These are phyloP conservation scores for Hypoxylon crocopeplum DNA, from an alignment of 495 filamentous ascomycete species.

Conservation along the genomic window DNA sequence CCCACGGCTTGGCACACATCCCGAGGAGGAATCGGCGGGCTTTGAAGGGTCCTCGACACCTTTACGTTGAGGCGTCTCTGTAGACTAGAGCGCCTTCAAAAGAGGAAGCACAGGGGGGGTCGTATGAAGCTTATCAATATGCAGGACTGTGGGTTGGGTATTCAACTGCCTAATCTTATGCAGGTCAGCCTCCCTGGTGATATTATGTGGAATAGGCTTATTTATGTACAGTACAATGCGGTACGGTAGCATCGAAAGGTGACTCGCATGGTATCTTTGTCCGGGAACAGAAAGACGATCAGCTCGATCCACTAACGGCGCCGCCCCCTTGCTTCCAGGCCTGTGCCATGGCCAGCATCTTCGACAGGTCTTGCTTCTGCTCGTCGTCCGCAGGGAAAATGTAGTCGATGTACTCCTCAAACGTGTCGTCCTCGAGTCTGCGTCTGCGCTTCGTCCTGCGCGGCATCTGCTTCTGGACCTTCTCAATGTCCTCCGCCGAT, in stretches of 20 bases:
- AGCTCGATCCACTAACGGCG: slow-evolving; percentile 23
- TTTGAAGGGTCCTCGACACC: no score
- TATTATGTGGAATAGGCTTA: no score
- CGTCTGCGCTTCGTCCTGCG: slow-evolving; percentile 91
- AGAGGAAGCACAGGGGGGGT: no score
- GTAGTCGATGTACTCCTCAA: slow-evolving; percentile 98
- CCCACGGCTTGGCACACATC: slow-evolving; percentile 12
- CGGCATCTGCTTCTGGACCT: slow-evolving; percentile 92
- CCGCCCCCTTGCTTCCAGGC: slow-evolving; percentile 79
- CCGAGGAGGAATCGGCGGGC: no score
- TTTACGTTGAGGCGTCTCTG: no score
- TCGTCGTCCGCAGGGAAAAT: slow-evolving; percentile 97
- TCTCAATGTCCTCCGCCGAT: slow-evolving; percentile 75
- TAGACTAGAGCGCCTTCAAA: no score
- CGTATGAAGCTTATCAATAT: no score
- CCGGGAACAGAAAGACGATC: background rate
- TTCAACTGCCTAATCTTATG: no score
- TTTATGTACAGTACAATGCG: no score
- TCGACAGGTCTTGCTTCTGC: slow-evolving; percentile 81
- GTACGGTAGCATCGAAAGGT: no score
- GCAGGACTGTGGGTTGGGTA: background rate
- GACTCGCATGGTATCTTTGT: no score
- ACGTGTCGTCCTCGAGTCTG: slow-evolving; percentile 91
- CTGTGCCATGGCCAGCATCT: slow-evolving; percentile 82
- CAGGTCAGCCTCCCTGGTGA: no score